Base-by-base conservation (phyloP, 116 monocot species). In the Posidonia oceanica region DNA sequence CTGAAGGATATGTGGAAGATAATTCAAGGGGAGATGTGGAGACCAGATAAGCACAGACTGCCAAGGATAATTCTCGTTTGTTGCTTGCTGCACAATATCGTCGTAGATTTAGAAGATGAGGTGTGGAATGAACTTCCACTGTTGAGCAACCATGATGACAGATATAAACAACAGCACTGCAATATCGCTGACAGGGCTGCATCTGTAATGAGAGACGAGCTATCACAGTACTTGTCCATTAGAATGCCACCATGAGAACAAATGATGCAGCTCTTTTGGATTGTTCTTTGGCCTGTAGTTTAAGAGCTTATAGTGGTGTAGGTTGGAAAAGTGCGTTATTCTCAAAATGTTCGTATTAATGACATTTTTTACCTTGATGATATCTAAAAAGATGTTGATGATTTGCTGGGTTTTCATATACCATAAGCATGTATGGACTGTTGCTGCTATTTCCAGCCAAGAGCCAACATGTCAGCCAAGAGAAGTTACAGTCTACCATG, bases 11-110 rank as follows among this genome's bases (percentile, higher is more conserved):
- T 80, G 85, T 96, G 96, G 91, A 78, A 74, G 78, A 88, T 96
- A 36, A 36, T 96, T 59, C 86, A 86, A 3, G 96, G 96, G 36
- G 96, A 88, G 72, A 96, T 96, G 91, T 96, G 96, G 96, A 69
- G 96, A 41, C 96, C 96, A 5, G 96, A 96, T 65, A 91, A 85
- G 85, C 84, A 96, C 59, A 76, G 72, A 51, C 73, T 96, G 63
- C 96, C 91, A 1, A 84, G 96, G 75, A 96, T 96, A 63, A 88
- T 91, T 40, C 80, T 85, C 12, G 96, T 91, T 14, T 96, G 96
- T 69, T 91, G 88, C 52, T 71, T 96, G 68, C 81, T 94, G 15
- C 96, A 96, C 63, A 96, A 96, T 59, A 91, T 96, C 20, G 52
- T 83, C 17, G 86, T 96, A 54, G 91, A 88, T 70, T 38, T 85